Base-by-base conservation (phyloP, 2,329 filamentous ascomycete species). In the Emergomyces orientalis region DNA sequence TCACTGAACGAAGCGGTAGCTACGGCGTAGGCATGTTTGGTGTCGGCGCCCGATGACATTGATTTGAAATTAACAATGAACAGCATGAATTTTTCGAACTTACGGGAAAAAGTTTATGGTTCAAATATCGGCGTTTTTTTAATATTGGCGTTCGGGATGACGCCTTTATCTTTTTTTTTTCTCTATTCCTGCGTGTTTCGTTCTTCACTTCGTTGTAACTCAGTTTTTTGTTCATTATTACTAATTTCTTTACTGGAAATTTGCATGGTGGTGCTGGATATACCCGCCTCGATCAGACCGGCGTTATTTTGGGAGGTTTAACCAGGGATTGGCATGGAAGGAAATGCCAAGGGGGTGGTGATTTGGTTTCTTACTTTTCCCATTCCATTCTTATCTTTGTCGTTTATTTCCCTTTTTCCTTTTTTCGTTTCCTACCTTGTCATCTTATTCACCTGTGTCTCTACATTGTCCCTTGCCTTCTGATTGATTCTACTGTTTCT, bases 201-300 rank as follows among this genome's bases (percentile, higher is more conserved):
- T 59, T 61, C 25, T 55, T 54, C 54, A n/a, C 51, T 63, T 51
- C 63, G 49, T 17, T 62, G 62, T 66, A 67, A 66, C 65, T 66
- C 61, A 66, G 52, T 66, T 59, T 60, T 65, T 61, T 65, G 64
- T 64, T 66, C 65, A 63, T 67, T 71, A 71, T 68, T 72, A 65
- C 64, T 65, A 60, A 66, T 70, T 66, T 66, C 74, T 75, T 74
- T n/a, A 54, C 54, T 63, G 63, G 56, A 63, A 61, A 64, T 64
- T 76, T 78, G 76, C 76, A 78, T 78, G 45, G 59, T 71, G 76
- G 76, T 77, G 75, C 76, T 76, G 76, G 76, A 78, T 78, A 78
- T 78, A 78, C 76, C 76, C 76, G 75, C 75, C 74, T 78, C 62
- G 64, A 61, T 63, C 47, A 65, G 65, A 65, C 61, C 47, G 65